These are phyloP conservation scores for Limonium bicolor DNA, from an alignment of 148 eudicot genomes.

Conservation along the genomic window DNA sequence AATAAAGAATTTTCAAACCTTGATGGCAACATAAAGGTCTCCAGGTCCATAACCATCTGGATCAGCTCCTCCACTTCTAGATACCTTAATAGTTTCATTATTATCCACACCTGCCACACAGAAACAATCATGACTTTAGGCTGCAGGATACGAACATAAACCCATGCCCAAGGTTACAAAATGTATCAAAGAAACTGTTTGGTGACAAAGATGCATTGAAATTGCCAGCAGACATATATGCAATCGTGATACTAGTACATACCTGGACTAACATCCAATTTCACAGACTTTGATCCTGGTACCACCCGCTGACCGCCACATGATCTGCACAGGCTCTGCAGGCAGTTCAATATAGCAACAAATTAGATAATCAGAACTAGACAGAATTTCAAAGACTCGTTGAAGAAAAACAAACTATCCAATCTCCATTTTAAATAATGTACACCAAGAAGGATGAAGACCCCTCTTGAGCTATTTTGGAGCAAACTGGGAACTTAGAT, in stretches of 20 bases:
- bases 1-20: constrained; percentile 38
- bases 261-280: constrained; percentile 29
- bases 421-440: not conserved
- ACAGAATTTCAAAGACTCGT: not conserved
- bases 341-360: not conserved
- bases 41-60: constrained; percentile 90
- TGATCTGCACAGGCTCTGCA: constrained; percentile 22
- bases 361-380: not conserved
- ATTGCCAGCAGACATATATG: too few relatives aligned
- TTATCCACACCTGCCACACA: constrained; percentile 61
- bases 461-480: too few relatives aligned
- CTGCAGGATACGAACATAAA: too few relatives aligned
- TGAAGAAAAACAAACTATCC: not conserved
- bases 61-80: constrained; percentile 81
- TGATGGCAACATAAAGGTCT: constrained; percentile 64
- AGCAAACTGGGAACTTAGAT: too few relatives aligned
- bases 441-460: not conserved
- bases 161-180: too few relatives aligned
- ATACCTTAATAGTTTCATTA: constrained; percentile 49
- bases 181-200: too few relatives aligned
- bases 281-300: constrained; percentile 23
- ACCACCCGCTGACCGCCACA: constrained; percentile 26
- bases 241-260: too few relatives aligned
- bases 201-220: too few relatives aligned
- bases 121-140: too few relatives aligned